These are phyloP conservation scores for Nepenthes alata DNA, from an alignment of 179 eudicot species.

Conservation along the genomic window DNA sequence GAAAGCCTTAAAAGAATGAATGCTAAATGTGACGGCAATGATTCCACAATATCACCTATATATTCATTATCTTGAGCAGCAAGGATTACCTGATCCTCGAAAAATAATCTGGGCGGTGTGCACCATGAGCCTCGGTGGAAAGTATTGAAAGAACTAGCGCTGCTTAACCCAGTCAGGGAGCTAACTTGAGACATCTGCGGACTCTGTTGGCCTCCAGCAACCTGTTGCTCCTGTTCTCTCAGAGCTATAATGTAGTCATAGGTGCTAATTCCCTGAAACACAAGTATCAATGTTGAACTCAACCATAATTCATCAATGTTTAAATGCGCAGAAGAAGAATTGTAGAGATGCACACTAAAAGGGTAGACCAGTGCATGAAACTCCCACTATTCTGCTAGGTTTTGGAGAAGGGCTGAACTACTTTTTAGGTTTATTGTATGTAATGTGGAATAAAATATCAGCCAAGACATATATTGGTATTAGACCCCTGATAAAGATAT, in stretches of 20 bases:
- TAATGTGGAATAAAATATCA: too few species aligned
- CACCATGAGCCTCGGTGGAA: constrained; percentile 95
- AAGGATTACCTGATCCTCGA: constrained; percentile 81
- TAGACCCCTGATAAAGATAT: too few species aligned
- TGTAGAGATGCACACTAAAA: too few species aligned
- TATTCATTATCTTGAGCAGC: neutral
- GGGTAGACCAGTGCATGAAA: too few species aligned
- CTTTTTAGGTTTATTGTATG: too few species aligned
- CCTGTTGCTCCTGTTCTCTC: constrained; percentile 94
- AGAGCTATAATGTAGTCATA: constrained; percentile 96
- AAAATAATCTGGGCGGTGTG: constrained; percentile 87
- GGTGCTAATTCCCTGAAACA: constrained; percentile 79
- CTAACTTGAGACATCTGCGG: constrained; percentile 95
- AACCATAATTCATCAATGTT: neutral
- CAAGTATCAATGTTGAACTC: neutral
- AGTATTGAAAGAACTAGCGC: constrained; percentile 82
- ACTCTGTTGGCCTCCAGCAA: constrained; percentile 79
- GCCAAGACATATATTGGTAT: too few species aligned
- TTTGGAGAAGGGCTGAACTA: too few species aligned
- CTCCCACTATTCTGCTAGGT: too few species aligned
- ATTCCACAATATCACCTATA: too few species aligned
- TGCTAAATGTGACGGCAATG: too few species aligned
- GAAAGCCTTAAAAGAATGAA: too few species aligned
- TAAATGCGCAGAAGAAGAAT: neutral
- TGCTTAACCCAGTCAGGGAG: constrained; percentile 91